A percentile compares a stretch with the other conserved stretches of the same genome.
Conservation (phyloP, 805 yeast species). For the Middelhovenomyces tepae region DNA sequence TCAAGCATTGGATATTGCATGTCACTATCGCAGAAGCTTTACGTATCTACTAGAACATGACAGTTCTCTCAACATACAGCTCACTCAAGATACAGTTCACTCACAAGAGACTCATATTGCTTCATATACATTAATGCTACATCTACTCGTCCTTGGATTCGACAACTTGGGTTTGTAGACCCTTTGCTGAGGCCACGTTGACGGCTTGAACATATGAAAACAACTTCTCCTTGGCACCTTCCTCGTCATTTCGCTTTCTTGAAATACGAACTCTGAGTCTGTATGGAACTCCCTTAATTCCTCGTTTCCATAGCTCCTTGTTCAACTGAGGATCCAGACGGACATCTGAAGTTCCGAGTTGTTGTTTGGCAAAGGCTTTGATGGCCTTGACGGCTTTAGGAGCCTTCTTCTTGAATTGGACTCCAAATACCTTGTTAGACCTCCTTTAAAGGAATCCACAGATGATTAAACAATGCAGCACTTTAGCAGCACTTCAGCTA, state of each 20-base stretch:
- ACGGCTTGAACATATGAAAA: slow-evolving; percentile 98
- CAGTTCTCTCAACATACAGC: too few species aligned
- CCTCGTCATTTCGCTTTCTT: slow-evolving; percentile 99
- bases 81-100: too few species aligned
- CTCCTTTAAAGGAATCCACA: too few species aligned
- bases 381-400: slow-evolving; percentile 99
- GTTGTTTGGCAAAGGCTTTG: slow-evolving; percentile 96
- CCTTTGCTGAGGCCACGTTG: slow-evolving; percentile 88
- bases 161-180: slow-evolving; percentile 95
- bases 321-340: slow-evolving; percentile 98
- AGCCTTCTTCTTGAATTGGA: slow-evolving; percentile 98
- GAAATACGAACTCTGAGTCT: slow-evolving; percentile 98
- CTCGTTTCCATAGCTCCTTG: slow-evolving; percentile 98
- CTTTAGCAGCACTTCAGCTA: neutral
- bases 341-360: slow-evolving; percentile 98
- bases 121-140: too few species aligned
- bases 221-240: slow-evolving; percentile 95
- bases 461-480: too few species aligned
- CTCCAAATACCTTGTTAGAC: slow-evolving; percentile 99
- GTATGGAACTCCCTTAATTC: slow-evolving; percentile 98
- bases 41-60: too few species aligned
- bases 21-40: too few species aligned
- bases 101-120: too few species aligned
- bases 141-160: too few species aligned
- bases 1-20: too few species aligned